Evolutionary conservation across 192 early-diverging fungal species (phyloP), one percentile per base, ranked within the genome.

Genomic region (Coemansia nantahalensis): DNA sequence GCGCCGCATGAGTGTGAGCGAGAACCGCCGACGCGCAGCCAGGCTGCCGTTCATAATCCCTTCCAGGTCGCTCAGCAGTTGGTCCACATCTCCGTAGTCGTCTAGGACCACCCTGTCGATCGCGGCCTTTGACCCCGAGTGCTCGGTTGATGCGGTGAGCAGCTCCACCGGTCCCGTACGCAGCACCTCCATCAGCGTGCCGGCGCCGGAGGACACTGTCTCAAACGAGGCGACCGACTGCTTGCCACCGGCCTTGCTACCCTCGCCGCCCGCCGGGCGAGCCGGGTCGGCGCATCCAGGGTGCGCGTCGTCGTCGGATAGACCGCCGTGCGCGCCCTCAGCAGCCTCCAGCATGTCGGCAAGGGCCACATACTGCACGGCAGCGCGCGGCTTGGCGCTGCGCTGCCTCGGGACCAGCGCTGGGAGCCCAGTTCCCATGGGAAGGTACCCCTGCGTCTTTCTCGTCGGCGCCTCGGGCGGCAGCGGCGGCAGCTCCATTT

Each of bases 31-130:
- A 50, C 69, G 69, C 22, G 69, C 69, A 18, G 62, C 63, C 28
- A 62, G 41, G 37, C 63, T 73, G 33, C 69, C 69, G 37, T 35
- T 60, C 59, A 65, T 73, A 11, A 73, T 73, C 13, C 69, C 69
- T 13, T 73, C 69, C 17, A 73, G 58, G 40, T 73, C 69, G 9
- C 28, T 48, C 22, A 73, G 54, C 11, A 73, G 58, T 46, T 54
- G 48, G 40, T 73, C 69, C 18, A 73, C 35, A 36, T 73, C 69
- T 34, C 69, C 63, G 24, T 73, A 73, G 54, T 73, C 69, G 14
- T 73, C 69, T 16, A 62, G 69, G 1, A 57, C 54, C 8, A 73
- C 54, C 32, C 59, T 44, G 8, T 61, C 62, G 12, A 73, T 45
- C 13, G 56, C 51, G 1, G 69, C 69, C 50, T 73, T 73, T 35